These are phyloP conservation scores for Phyllosticta citribraziliensis DNA, from an alignment of 2,329 filamentous ascomycete species.

Conservation along the genomic window DNA sequence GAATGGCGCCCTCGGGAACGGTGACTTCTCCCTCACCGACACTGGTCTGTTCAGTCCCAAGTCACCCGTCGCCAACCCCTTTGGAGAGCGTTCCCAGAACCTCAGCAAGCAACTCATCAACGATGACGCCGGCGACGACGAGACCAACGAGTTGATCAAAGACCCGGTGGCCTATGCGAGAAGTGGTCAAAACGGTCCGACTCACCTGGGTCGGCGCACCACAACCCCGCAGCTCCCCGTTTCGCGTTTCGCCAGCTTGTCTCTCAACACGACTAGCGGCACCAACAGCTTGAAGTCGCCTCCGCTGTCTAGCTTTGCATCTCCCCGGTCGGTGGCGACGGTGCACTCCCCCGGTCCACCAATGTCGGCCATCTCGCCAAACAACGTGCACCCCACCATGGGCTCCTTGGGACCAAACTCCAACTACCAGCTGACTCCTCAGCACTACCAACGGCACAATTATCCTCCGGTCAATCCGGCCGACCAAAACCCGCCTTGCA, in stretches of 20 bases:
- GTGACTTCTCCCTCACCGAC: slow-evolving; percentile 52
- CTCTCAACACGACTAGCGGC: slow-evolving; percentile 55
- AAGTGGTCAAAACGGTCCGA: slow-evolving; percentile 45
- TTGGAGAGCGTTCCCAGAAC: slow-evolving; percentile 43
- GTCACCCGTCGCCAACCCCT: slow-evolving; percentile 61
- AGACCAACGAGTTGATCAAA: slow-evolving; percentile 61
- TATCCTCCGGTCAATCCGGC: slow-evolving; percentile 86
- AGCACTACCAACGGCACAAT: slow-evolving; percentile 53
- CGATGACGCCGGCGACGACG: slow-evolving; percentile 59
- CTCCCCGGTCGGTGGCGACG: slow-evolving; percentile 39
- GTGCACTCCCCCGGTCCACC: slow-evolving; percentile 40
- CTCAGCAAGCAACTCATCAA: slow-evolving; percentile 63
- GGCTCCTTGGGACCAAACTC: slow-evolving; percentile 39
- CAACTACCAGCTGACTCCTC: slow-evolving; percentile 46
- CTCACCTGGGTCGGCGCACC: slow-evolving; percentile 50
- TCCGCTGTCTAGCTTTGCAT: slow-evolving; percentile 44
- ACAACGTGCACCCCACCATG: slow-evolving; percentile 50
- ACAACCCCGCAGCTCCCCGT: slow-evolving; percentile 65
- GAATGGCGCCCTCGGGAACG: slow-evolving; percentile 44
- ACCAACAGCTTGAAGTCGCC: slow-evolving; percentile 40
- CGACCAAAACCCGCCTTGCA: slow-evolving; percentile 94
- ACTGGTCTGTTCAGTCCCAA: slow-evolving; percentile 58
- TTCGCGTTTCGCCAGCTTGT: slow-evolving; percentile 57
- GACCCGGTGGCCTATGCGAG: slow-evolving; percentile 66
- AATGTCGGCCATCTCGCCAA: slow-evolving; percentile 32